Percentiles rank a stretch among this genome's conserved stretches.
phyloP scores from a whole-genome alignment of 768 basidiomycete species.

The Panaeolus cyanescens region DNA sequence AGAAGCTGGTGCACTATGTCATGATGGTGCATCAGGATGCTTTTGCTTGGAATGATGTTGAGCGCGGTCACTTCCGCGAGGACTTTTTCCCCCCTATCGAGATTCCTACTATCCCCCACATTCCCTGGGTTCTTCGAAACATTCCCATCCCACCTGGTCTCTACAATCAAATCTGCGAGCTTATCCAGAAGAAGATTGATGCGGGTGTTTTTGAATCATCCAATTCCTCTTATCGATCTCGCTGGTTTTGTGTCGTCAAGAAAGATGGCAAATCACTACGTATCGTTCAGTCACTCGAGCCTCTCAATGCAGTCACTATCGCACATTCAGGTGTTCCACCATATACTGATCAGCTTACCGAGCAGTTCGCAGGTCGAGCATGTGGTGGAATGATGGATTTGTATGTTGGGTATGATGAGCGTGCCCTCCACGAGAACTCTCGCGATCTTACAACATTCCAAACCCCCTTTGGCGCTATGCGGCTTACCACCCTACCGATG shows the following conservation, averaged over 20 bases:
- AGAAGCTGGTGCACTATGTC: slow-evolving; percentile 30
- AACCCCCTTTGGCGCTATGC: slow-evolving; percentile 29
- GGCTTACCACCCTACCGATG: slow-evolving; percentile 34
- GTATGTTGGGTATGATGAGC: slow-evolving; percentile 38
- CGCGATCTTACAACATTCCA: slow-evolving; percentile 43
- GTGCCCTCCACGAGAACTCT: slow-evolving; percentile 24
- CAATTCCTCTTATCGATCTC: slow-evolving; percentile 36
- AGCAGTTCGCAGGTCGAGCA: slow-evolving; percentile 30
- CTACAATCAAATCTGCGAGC: slow-evolving; percentile 27
- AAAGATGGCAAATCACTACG: slow-evolving; percentile 33
- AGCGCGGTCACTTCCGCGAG: slow-evolving; percentile 32
- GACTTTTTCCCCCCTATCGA: slow-evolving; percentile 34
- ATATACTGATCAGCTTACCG: slow-evolving; percentile 29
- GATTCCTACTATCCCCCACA: slow-evolving; percentile 35
- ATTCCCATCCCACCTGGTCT: slow-evolving; percentile 35
- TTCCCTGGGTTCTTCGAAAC: slow-evolving; percentile 24
- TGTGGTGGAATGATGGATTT: slow-evolving; percentile 34
- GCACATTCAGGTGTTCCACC: slow-evolving; percentile 32
- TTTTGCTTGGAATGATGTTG: slow-evolving; percentile 39
- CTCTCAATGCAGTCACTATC: slow-evolving; percentile 38
- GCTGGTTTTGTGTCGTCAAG: slow-evolving; percentile 41
- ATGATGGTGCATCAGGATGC: slow-evolving; percentile 29
- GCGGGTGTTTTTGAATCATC: slow-evolving; percentile 41
- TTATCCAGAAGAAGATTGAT: slow-evolving; percentile 36
- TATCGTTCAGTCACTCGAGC: slow-evolving; percentile 38